Evolutionary conservation across 140 eudicot genomes (phyloP), one percentile per base, ranked within the genome.

Genomic region (Ambrosia hybrid): DNA sequence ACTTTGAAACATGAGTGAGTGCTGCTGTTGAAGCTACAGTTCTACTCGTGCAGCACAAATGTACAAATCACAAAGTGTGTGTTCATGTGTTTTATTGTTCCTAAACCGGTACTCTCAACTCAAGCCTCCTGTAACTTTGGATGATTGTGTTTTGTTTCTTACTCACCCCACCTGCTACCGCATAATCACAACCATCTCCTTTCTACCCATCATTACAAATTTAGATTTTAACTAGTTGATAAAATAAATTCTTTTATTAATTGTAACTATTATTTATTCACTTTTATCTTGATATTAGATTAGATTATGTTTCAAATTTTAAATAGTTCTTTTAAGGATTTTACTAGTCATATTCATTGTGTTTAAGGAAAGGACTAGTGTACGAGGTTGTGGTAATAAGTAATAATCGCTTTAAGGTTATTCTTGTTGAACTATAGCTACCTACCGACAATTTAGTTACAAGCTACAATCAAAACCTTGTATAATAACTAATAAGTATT

Each of bases 81-180:
- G 64, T 26, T 5, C 12, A 16, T 14, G 59, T 53, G 6, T 53
- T 53, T 12, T 67, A 5, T 70, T 63, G 82, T 78, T 78, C 73
- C 73, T 57, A 65, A 39, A 33, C 10, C 64, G 38, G 73, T 72
- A 78, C 68, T 33, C 45, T 75, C 61, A 39, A n/a, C n/a, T n/a
- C n/a, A n/a, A 59, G 13, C 14, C 59, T 70, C 81, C 66, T 51
- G 43, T 71, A 30, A 26, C 34, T 77, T 78, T 72, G 82, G 74
- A 72, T 72, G 82, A 78, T 78, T 57, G 78, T 78, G 82, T 58
- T 65, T 72, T 78, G 78, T 72, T 71, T 56, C 65, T 78, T 65
- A 39, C 53, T 43, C 46, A 45, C 8, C 56, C 37, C 73, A 64
- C 70, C 65, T 46, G 68, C 74, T 72, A 49, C 72, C 56, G 67